Base-by-base conservation (phyloP, 345 rosid genomes). In the Hirschfeldia incana region DNA sequence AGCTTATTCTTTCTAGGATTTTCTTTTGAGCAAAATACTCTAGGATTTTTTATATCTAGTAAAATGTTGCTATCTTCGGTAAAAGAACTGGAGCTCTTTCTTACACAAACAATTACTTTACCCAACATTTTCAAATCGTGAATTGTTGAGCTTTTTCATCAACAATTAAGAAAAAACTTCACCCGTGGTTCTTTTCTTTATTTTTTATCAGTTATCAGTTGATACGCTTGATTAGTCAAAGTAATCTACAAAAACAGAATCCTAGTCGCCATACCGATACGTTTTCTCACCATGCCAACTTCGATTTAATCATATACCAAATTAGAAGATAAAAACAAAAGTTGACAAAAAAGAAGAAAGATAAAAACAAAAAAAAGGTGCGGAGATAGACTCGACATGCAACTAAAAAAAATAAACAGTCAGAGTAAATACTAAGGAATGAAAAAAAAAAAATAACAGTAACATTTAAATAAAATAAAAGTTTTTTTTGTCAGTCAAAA, bases 201-300 rank as follows among this genome's bases (percentile, higher is more conserved):
- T 68, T 61, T 68, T 75, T 79, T 70, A 74, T 68, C 78, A 79
- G 78, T 79, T 70, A 74, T 68, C 78, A 79, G 62, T 28, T 59
- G 44, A 61, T 68, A 68, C 78, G 82, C 82, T 74, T 74, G 70
- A 68, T 68, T 79, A 67, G 75, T 79, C 78, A 79, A 68, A 49
- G 65, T 26, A 60, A 69, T 69, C 64, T 69, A 44, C 6, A 69
- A 60, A 32, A n/a, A 67, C 4, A 46, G 15, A 62, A 61, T 13
- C 46, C 11, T 10, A 42, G 49, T 42, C 12, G 74, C 77, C 75
- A 74, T 53, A 80, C n/a, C 29, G 42, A 17, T 69, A 37, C 78
- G 61, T 29, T 62, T 68, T 63, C 67, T 69, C 72, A 79, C 78
- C 46, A 69, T 62, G 64, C 74, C 63, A 57, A 65, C 83, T 75